Conservation (phyloP, 108 stramenopile species). For the Aurantiochytrium sp. region DNA sequence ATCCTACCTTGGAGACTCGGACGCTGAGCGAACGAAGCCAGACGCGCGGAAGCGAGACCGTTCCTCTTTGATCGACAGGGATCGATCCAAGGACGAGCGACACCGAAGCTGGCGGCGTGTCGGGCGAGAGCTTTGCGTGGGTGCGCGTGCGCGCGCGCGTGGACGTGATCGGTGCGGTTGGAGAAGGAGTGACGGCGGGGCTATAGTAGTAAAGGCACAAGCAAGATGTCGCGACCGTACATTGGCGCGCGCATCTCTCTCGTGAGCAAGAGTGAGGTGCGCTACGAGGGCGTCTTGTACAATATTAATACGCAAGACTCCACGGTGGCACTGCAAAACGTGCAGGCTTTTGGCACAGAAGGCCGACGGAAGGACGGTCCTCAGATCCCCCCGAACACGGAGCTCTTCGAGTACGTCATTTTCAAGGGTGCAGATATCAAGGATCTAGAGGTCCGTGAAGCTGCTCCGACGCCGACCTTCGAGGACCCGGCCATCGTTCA, state of each 20-base stretch:
- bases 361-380: constrained; percentile 60
- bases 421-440: constrained; percentile 89
- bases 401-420: constrained; percentile 70
- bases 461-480: neutral
- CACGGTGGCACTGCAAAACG: constrained; percentile 84
- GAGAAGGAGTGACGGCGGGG: too few species aligned
- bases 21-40: too few species aligned
- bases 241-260: constrained; percentile 65
- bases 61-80: too few species aligned
- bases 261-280: constrained; percentile 90
- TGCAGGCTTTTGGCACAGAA: constrained; percentile 81
- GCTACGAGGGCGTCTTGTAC: constrained; percentile 83
- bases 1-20: too few species aligned
- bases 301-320: constrained; percentile 80
- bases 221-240: neutral
- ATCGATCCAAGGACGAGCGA: too few species aligned
- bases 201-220: too few species aligned
- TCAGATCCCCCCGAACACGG: constrained; percentile 69
- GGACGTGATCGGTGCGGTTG: too few species aligned
- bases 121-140: too few species aligned
- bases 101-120: too few species aligned
- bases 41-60: too few species aligned
- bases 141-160: too few species aligned
- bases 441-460: constrained; percentile 88
- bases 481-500: constrained; percentile 27